Conservation (phyloP, 192 early-diverging fungal genomes). For the Podila epicladia region DNA sequence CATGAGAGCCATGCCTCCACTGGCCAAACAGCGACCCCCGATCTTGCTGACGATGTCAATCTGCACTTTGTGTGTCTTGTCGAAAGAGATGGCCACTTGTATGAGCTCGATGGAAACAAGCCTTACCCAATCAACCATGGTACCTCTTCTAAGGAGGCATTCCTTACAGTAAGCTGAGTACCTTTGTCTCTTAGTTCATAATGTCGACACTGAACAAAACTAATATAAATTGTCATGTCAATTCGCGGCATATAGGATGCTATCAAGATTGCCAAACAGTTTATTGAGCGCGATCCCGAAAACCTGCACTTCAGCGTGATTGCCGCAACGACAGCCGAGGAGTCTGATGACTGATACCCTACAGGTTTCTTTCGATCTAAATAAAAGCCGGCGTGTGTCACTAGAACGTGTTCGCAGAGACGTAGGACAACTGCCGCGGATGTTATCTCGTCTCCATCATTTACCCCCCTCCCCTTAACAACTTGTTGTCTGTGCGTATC, state of each 20-base stretch:
- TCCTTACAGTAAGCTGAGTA: conserved; percentile 60
- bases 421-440: no score
- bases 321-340: conserved; percentile 57
- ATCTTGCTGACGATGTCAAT: conserved; percentile 79
- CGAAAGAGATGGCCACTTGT: conserved; percentile 76
- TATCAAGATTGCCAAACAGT: conserved; percentile 67
- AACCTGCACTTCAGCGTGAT: conserved; percentile 73
- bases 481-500: no score
- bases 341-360: conserved; percentile 10
- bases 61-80: conserved; percentile 93
- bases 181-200: background rate
- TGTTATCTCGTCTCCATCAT: no score
- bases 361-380: background rate
- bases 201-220: background rate
- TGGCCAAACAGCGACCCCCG: conserved; percentile 79
- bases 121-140: conserved; percentile 89
- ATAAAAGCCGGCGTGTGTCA: no score
- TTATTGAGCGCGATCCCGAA: conserved; percentile 74
- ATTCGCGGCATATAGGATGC: conserved; percentile 53
- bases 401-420: no score
- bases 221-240: conserved; percentile 1
- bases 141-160: conserved; percentile 53
- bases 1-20: conserved; percentile 62
- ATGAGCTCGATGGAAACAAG: conserved; percentile 90
- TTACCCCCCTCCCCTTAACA: no score